These are phyloP conservation scores for Clarireedia hainanense DNA, from an alignment of 2,329 filamentous ascomycete species.

Conservation along the genomic window DNA sequence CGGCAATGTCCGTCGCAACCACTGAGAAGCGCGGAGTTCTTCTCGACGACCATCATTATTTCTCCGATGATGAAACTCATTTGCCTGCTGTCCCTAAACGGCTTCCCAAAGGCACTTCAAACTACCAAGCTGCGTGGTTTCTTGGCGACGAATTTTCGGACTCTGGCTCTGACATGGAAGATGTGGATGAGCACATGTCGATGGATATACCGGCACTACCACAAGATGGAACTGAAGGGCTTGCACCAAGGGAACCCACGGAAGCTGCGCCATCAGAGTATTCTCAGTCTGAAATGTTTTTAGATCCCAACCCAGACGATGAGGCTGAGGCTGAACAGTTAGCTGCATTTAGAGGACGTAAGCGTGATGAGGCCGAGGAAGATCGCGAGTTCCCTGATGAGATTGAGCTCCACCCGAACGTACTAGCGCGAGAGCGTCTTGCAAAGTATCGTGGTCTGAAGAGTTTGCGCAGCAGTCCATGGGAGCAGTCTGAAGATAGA, in stretches of 20 bases:
- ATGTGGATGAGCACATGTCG: slow-evolving; percentile 52
- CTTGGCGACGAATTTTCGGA: slow-evolving; percentile 66
- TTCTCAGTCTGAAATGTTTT: slow-evolving; percentile 86
- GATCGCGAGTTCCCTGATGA: slow-evolving; percentile 96
- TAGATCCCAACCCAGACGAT: slow-evolving; percentile 68
- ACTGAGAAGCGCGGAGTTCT: slow-evolving; percentile 75
- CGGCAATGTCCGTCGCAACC: slow-evolving; percentile 39
- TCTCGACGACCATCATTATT: slow-evolving; percentile 95
- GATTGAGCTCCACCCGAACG: slow-evolving; percentile 85
- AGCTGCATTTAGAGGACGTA: slow-evolving; percentile 70
- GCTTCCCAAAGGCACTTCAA: slow-evolving; percentile 83
- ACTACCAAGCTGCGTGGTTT: slow-evolving; percentile 93
- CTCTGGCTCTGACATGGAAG: slow-evolving; percentile 77
- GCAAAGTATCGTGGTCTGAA: slow-evolving; percentile 86
- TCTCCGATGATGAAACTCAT: slow-evolving; percentile 75
- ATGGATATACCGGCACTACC: slow-evolving; percentile 53
- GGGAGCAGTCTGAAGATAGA: slow-evolving; percentile 83
- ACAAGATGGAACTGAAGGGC: slow-evolving; percentile 74
- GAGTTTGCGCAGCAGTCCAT: slow-evolving; percentile 77
- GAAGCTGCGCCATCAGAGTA: slow-evolving; percentile 83
- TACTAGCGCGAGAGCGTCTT: slow-evolving; percentile 77
- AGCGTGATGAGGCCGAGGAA: slow-evolving; percentile 74
- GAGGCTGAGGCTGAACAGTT: slow-evolving; percentile 72
- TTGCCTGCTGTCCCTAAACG: slow-evolving; percentile 57
- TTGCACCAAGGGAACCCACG: slow-evolving; percentile 58